phyloP scores from a whole-genome alignment of 768 basidiomycete species.

The Termitomyces sp. region DNA sequence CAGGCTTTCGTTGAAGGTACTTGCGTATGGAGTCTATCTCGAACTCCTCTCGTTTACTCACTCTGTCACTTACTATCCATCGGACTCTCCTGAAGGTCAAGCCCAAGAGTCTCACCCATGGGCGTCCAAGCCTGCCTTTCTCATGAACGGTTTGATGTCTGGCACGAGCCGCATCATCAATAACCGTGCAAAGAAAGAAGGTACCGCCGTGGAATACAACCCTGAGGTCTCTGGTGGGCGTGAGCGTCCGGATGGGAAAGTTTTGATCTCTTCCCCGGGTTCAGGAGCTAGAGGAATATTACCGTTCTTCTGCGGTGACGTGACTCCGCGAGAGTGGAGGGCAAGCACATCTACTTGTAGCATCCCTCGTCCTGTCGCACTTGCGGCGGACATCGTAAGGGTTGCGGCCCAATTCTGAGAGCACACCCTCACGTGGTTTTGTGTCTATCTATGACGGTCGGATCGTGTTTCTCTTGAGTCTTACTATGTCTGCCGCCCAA shows the following conservation, averaged over 20 bases:
- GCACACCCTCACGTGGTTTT: too few species aligned
- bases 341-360: slow-evolving; percentile 40
- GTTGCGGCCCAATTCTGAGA: too few species aligned
- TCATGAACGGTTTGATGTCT: slow-evolving; percentile 40
- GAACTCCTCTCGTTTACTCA: slow-evolving; percentile 67
- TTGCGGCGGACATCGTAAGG: too few species aligned
- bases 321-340: slow-evolving; percentile 54
- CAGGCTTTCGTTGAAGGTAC: slow-evolving; percentile 26
- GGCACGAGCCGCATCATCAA: slow-evolving; percentile 41
- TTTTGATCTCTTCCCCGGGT: slow-evolving; percentile 42
- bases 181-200: slow-evolving; percentile 34
- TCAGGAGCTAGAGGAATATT: slow-evolving; percentile 24
- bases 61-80: slow-evolving; percentile 47
- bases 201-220: slow-evolving; percentile 34
- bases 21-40: slow-evolving; percentile 56
- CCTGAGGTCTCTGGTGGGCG: slow-evolving; percentile 49
- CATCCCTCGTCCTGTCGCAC: too few species aligned
- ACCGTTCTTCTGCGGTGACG: slow-evolving; percentile 74
- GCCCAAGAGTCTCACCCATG: slow-evolving; percentile 45
- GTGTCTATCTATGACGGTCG: too few species aligned
- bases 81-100: slow-evolving; percentile 35
- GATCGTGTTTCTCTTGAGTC: too few species aligned
- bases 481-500: too few species aligned
- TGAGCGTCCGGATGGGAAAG: slow-evolving; percentile 45
- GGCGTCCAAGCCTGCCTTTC: slow-evolving; percentile 47